Evolutionary conservation across 1,139 yeast species (phyloP), one percentile per base, ranked within the genome.

Genomic region (Saccharomyces uvarum): DNA sequence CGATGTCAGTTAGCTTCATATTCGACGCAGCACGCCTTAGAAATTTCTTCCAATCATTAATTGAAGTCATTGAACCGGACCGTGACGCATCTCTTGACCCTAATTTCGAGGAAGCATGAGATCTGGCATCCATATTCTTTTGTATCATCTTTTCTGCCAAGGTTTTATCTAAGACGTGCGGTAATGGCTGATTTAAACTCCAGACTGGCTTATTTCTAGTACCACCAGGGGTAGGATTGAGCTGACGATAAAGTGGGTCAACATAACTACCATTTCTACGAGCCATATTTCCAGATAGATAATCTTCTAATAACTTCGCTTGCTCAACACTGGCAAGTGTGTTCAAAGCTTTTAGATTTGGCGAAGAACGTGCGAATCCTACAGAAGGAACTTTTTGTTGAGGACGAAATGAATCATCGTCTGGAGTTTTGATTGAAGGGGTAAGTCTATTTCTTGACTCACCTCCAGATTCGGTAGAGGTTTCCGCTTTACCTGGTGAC

Each of bases 111-210:
- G 60, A 58, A 1, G 55, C 53, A 21, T 56, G 52, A 9, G 59
- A 58, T 33, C 47, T 55, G 14, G 52, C 58, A 11, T 57, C 60
- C 24, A 48, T 33, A n/a, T 52, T 57, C 49, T 53, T 58, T 16
- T 56, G 58, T 13, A 53, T 51, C 53, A 57, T 51, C 27, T 51
- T 58, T 19, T 51, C 56, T 2, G 57, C 58, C 47, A 58, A 47
- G 14, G 51, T 48, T 26, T 49, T 56, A 29, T 58, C 57, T 31
- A 58, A 44, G 33, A 58, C 59, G 31, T 58, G 60, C 7, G 60
- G 60, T 27, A 58, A 41, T 4, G 60, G 59, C 52, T 58, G 60
- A 42, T 56, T 58, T 50, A 58, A 54, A 53, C 60, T 58, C 60
- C 60, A 58, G 9, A 58, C 60, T 4, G 60, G 60, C 48, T 52